Evolutionary conservation across 2,329 filamentous ascomycete genomes (phyloP).

Genomic region (Xylariaceae sp.): DNA sequence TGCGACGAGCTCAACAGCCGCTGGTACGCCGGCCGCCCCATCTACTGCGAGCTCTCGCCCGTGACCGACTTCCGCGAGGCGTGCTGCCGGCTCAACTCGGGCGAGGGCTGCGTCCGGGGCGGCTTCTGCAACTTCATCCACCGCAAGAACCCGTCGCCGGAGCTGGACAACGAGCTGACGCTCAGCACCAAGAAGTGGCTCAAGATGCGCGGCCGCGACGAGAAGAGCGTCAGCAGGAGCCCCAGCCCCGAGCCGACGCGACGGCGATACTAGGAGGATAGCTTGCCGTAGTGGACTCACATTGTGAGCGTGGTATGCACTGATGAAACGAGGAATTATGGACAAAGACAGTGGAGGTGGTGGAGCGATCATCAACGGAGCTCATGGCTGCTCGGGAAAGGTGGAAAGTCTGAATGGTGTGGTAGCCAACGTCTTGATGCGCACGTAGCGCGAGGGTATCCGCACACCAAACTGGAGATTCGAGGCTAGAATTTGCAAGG

Average conservation of each 20-base stretch:
- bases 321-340: not conserved
- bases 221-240: slow-evolving; percentile 74
- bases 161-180: slow-evolving; percentile 83
- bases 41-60: slow-evolving; percentile 96
- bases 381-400: no score
- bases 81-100: slow-evolving; percentile 89
- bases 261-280: slow-evolving; percentile 57
- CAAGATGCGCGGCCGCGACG: slow-evolving; percentile 76
- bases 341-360: no score
- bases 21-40: slow-evolving; percentile 95
- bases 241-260: slow-evolving; percentile 81
- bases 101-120: slow-evolving; percentile 91
- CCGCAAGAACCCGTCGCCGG: slow-evolving; percentile 85
- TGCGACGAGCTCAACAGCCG: slow-evolving; percentile 91
- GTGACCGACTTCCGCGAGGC: slow-evolving; percentile 98
- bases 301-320: not conserved
- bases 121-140: slow-evolving; percentile 99
- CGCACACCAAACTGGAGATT: no score
- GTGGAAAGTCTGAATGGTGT: no score
- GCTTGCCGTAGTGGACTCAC: not conserved
- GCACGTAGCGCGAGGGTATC: no score
- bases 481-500: no score
- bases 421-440: no score
- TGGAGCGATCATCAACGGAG: no score
- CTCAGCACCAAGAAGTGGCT: slow-evolving; percentile 96